Conservation (phyloP, 2,329 filamentous ascomycete species). For the Fusarium papillatum region DNA sequence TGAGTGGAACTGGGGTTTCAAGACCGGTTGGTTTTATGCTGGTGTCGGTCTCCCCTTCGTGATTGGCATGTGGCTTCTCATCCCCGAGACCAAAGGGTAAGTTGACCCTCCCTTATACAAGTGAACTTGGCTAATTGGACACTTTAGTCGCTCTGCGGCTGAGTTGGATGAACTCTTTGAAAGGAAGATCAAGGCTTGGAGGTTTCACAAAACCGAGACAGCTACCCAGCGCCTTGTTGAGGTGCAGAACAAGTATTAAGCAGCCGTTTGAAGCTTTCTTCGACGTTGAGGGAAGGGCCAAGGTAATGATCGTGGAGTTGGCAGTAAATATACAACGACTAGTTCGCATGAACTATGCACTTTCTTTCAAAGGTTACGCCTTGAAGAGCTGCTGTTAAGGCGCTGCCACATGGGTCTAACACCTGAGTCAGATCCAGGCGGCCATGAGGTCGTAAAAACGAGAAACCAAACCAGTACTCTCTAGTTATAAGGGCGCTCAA, state of each 20-base stretch:
- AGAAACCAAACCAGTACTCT: too few relatives aligned
- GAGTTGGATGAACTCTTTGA: constrained; percentile 44
- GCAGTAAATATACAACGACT: too few relatives aligned
- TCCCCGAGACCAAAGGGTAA: neutral
- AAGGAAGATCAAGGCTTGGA: constrained; percentile 22
- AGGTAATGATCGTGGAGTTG: neutral
- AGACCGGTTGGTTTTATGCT: neutral
- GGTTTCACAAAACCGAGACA: constrained; percentile 17
- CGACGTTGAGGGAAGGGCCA: neutral
- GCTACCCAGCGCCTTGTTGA: constrained; percentile 4
- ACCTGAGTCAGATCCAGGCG: too few relatives aligned
- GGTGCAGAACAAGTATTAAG: neutral
- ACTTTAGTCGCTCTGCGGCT: neutral
- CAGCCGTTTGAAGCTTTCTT: too few relatives aligned
- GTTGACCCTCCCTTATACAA: fast-evolving
- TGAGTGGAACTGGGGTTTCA: neutral
- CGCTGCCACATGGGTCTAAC: too few relatives aligned
- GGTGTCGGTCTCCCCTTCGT: neutral
- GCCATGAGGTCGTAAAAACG: too few relatives aligned
- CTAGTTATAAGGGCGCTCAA: too few relatives aligned
- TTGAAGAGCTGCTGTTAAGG: too few relatives aligned
- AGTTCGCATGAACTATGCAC: too few relatives aligned
- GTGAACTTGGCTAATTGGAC: fast-evolving
- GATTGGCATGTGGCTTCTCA: neutral
- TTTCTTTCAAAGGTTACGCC: too few relatives aligned